Evolutionary conservation across 768 basidiomycete species (phyloP).

Genomic region (Suillus paluster): DNA sequence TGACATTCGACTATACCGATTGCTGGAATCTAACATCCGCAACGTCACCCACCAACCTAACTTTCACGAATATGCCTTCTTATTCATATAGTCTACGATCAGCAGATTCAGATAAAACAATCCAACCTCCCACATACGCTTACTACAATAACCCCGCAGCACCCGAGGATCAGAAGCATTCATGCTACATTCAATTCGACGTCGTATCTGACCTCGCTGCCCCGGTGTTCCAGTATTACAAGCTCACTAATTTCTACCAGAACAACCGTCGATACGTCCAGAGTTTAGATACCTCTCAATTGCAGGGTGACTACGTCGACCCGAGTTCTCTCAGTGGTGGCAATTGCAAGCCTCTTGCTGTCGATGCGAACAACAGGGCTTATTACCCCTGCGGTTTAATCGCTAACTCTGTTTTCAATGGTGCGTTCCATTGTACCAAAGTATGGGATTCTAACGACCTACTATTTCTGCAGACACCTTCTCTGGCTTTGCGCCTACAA

Average conservation of each 20-base stretch:
- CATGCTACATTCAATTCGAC: slow-evolving; percentile 84
- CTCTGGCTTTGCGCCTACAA: slow-evolving; percentile 55
- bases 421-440: slow-evolving; percentile 43
- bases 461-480: slow-evolving; percentile 69
- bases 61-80: slow-evolving; percentile 63
- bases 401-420: slow-evolving; percentile 97
- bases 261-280: slow-evolving; percentile 98
- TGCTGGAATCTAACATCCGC: slow-evolving; percentile 69
- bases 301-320: slow-evolving; percentile 71
- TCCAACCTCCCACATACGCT: slow-evolving; percentile 69
- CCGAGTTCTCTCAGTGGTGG: slow-evolving; percentile 56
- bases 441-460: not conserved
- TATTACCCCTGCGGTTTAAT: slow-evolving; percentile 97
- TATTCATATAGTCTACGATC: slow-evolving; percentile 67
- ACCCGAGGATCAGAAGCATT: slow-evolving; percentile 48
- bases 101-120: slow-evolving; percentile 52
- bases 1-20: slow-evolving; percentile 93
- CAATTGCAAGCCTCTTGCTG: slow-evolving; percentile 89
- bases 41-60: slow-evolving; percentile 34
- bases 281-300: slow-evolving; percentile 83
- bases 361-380: slow-evolving; percentile 48
- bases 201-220: slow-evolving; percentile 76
- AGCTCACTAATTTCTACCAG: slow-evolving; percentile 95
- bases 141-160: slow-evolving; percentile 60
- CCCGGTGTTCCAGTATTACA: slow-evolving; percentile 93